Evolutionary conservation across 2,329 filamentous ascomycete species (phyloP), one percentile per base, ranked within the genome.

Genomic region (Phialophora verrucosa): DNA sequence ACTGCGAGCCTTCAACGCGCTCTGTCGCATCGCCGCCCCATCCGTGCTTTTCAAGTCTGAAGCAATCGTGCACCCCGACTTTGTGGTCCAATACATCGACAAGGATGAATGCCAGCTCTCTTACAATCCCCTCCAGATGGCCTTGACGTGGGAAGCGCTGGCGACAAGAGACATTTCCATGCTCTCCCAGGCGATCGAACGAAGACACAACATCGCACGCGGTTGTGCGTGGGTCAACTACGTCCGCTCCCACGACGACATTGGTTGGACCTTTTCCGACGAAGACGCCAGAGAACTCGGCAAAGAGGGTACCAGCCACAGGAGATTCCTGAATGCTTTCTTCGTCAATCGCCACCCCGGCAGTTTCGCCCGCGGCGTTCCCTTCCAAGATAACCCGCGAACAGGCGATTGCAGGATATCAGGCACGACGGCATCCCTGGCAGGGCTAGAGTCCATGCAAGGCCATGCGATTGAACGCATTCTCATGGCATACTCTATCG

Each of bases 201-300:
- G 70, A 5, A 67, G 70, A 59, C 70, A 72, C 38, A 72, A 72
- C 29, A 71, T 72, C 25, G 59, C 69, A 4, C 67, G 65, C 27
- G 70, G 70, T 29, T 72, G 70, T 31, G 70, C 70, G 7, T 72
- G 70, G 70, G 70, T 72, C 58, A 72, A 72, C 50, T 72, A 72
- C 47, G 70, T 72, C 25, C 67, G 70, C 7, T 69, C 67, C 12
- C 70, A 72, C 50, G 70, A 72, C 29, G 70, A 72, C 42, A 72
- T 72, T 10, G 70, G 70, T 17, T 72, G 70, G 70, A 72, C 70
- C 2, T 72, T 72, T 49, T 69, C 67, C 3, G 70, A 72, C 53
- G 69, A 71, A 51, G 70, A 72, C 42, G 70, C 70, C 1, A 38
- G 59, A 25, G 70, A 72, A 55, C 62, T 72, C 7, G 70, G 69